phyloP scores from a whole-genome alignment of 2,329 filamentous ascomycete species.

The Zymoseptoria pseudotritici region DNA sequence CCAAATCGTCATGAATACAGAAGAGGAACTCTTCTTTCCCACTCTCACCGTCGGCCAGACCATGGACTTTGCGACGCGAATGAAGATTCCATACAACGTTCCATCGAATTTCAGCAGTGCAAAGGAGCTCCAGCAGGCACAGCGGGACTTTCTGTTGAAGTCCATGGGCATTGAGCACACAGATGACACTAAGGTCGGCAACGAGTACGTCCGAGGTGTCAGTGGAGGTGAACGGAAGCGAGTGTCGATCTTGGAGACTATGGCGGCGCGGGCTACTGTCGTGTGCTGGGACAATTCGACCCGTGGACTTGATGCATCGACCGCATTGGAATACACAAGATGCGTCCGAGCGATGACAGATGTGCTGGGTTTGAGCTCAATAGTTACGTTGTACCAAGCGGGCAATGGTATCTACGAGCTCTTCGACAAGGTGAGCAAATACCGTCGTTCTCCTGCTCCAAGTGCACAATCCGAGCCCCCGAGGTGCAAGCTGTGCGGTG shows the following conservation, averaged over 20 bases:
- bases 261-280: slow-evolving; percentile 52
- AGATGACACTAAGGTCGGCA: slow-evolving; percentile 58
- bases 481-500: no score
- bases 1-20: slow-evolving; percentile 39
- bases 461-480: no score
- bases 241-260: slow-evolving; percentile 59
- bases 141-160: slow-evolving; percentile 49
- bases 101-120: slow-evolving; percentile 27
- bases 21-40: slow-evolving; percentile 46
- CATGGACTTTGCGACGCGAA: slow-evolving; percentile 46
- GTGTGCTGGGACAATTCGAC: slow-evolving; percentile 64
- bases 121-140: slow-evolving; percentile 41
- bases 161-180: slow-evolving; percentile 55
- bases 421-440: slow-evolving; percentile 50
- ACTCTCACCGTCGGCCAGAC: slow-evolving; percentile 50
- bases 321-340: slow-evolving; percentile 47
- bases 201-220: slow-evolving; percentile 59
- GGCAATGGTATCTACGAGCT: slow-evolving; percentile 62
- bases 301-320: slow-evolving; percentile 58
- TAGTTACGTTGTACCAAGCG: slow-evolving; percentile 63
- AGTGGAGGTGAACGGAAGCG: slow-evolving; percentile 63
- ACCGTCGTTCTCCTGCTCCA: no score
- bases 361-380: slow-evolving; percentile 51
- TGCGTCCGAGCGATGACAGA: slow-evolving; percentile 59
- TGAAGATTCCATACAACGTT: slow-evolving; percentile 41